Conservation (phyloP, 2,329 filamentous ascomycete species). For the Hymenotorrendiella dingleyae region DNA sequence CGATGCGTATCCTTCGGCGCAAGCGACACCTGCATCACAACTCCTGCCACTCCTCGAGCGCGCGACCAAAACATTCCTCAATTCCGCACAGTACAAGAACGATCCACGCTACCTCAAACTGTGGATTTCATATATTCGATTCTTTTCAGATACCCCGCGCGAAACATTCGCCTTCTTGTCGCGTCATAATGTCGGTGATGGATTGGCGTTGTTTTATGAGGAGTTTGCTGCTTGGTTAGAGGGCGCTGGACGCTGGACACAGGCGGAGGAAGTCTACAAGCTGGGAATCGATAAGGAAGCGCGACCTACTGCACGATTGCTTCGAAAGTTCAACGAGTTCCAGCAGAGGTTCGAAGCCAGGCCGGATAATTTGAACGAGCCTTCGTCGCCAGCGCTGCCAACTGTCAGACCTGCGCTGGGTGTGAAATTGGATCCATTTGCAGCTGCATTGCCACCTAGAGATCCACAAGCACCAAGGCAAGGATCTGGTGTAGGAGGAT, state of each 20-base stretch:
- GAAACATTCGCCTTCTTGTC: slow-evolving; percentile 91
- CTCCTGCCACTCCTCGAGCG: slow-evolving; percentile 84
- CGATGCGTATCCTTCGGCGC: slow-evolving; percentile 88
- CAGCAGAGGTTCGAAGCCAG: slow-evolving; percentile 69
- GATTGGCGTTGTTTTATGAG: slow-evolving; percentile 88
- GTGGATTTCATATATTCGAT: slow-evolving; percentile 88
- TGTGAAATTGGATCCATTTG: slow-evolving; percentile 80
- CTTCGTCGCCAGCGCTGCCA: slow-evolving; percentile 81
- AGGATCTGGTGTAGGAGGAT: slow-evolving; percentile 40
- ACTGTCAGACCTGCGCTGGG: slow-evolving; percentile 76
- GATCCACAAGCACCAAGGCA: slow-evolving; percentile 62
- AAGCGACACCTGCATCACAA: slow-evolving; percentile 87
- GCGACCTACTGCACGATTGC: slow-evolving; percentile 69
- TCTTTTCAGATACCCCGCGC: slow-evolving; percentile 88
- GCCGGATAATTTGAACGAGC: slow-evolving; percentile 56
- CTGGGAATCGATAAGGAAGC: slow-evolving; percentile 86
- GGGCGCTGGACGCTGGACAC: slow-evolving; percentile 72
- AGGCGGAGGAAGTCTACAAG: slow-evolving; percentile 91
- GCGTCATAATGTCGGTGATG: slow-evolving; percentile 80
- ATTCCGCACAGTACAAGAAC: slow-evolving; percentile 85
- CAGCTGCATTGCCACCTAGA: slow-evolving; percentile 41
- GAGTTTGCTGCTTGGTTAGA: slow-evolving; percentile 95
- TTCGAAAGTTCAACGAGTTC: slow-evolving; percentile 91
- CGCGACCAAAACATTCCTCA: slow-evolving; percentile 83
- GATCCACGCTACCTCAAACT: slow-evolving; percentile 89